phyloP scores from a whole-genome alignment of 208 protist species.

The Wallacemonas sp. region DNA sequence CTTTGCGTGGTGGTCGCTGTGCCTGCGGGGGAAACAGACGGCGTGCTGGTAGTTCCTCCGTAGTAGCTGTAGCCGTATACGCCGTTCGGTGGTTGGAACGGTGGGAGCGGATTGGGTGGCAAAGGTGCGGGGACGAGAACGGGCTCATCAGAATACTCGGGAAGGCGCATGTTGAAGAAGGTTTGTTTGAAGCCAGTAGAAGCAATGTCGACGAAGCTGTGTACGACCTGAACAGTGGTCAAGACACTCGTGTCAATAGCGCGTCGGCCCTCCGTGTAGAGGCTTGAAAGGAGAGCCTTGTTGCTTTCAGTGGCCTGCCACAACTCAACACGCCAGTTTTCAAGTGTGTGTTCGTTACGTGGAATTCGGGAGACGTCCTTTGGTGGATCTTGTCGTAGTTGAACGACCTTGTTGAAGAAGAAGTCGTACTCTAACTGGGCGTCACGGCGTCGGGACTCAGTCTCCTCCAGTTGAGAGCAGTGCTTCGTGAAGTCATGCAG shows the following conservation, averaged over 20 bases:
- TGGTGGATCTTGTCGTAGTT: conserved; percentile 44
- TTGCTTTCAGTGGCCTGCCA: conserved; percentile 66
- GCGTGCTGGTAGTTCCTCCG: neutral
- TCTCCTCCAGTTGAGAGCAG: conserved; percentile 43
- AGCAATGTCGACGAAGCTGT: conserved; percentile 53
- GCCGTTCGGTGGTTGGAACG: conserved; percentile 21
- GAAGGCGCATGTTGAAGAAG: conserved; percentile 47
- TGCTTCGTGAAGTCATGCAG: conserved; percentile 51
- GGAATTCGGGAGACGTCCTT: conserved; percentile 69
- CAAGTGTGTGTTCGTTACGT: conserved; percentile 74
- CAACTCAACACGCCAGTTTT: conserved; percentile 77
- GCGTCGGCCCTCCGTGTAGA: conserved; percentile 60
- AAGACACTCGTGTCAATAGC: conserved; percentile 66
- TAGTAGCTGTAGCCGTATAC: conserved; percentile 9
- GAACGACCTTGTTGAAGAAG: conserved; percentile 70
- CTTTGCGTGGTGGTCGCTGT: neutral
- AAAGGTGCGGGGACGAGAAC: conserved; percentile 56
- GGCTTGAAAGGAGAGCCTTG: conserved; percentile 56
- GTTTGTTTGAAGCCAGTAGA: conserved; percentile 46
- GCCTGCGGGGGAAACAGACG: neutral
- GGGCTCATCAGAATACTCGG: conserved; percentile 41
- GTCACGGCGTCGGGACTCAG: conserved; percentile 53
- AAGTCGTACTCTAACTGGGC: conserved; percentile 81
- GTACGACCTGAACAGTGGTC: conserved; percentile 48
- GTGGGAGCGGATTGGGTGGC: conserved; percentile 38